A percentile compares a stretch with the other conserved stretches of the same genome.
Evolutionary conservation across 805 yeast genomes (phyloP).

Genomic region (Candida pseudofarinosa): DNA sequence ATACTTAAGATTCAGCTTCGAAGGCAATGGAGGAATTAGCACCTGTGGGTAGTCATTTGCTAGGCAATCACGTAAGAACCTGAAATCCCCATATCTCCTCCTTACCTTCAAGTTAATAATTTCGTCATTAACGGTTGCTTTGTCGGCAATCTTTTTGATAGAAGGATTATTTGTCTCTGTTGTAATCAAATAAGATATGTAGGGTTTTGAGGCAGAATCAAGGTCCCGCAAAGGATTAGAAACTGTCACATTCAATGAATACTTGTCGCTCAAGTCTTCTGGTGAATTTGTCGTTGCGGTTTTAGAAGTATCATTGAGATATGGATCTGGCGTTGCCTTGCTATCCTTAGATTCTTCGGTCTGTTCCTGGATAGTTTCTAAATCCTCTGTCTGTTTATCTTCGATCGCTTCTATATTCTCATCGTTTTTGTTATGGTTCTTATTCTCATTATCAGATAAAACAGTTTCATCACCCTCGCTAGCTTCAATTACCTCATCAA

Average conservation of each 20-base stretch:
- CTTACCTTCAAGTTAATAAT: constrained; percentile 47
- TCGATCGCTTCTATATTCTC: neutral
- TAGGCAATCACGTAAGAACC: constrained; percentile 70
- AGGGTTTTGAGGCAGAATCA: constrained; percentile 70
- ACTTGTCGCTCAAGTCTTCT: constrained; percentile 11
- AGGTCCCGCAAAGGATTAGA: constrained; percentile 63
- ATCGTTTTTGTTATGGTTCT: constrained; percentile 6
- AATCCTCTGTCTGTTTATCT: neutral
- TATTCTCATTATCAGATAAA: constrained; percentile 1
- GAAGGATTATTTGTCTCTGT: constrained; percentile 62
- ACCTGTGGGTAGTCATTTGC: constrained; percentile 78
- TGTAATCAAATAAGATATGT: constrained; percentile 64
- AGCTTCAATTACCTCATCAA: constrained; percentile 10
- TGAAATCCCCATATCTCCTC: constrained; percentile 85
- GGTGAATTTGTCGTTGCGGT: constrained; percentile 1
- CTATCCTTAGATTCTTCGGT: neutral
- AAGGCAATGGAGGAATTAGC: constrained; percentile 91
- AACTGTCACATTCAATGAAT: constrained; percentile 34
- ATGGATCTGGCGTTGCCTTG: neutral
- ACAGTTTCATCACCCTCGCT: constrained; percentile 10
- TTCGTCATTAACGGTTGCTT: constrained; percentile 15
- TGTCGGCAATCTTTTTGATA: constrained; percentile 31
- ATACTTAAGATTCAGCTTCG: constrained; percentile 85
- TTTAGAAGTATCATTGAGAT: neutral
- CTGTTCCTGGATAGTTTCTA: neutral